Base-by-base conservation (phyloP, 2,329 filamentous ascomycete genomes). In the Cladophialophora immunda region DNA sequence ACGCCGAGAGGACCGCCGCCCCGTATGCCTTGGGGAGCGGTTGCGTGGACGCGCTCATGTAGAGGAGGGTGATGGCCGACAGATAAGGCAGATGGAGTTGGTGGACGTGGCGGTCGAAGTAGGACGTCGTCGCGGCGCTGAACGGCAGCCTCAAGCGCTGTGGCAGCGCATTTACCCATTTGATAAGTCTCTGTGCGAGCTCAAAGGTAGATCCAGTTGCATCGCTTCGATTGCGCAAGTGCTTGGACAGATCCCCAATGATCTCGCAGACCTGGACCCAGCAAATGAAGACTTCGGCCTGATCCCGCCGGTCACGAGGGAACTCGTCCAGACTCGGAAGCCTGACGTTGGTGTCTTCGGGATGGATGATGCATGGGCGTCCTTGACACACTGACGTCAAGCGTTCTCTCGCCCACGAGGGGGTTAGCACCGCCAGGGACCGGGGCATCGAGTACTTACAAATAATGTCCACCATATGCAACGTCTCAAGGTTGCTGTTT, bases 391-490 rank as follows among this genome's bases (percentile, higher is more conserved):
- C 70, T 1, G 80, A 77, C 0, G 81, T 82, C 1, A 80, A 69
- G 0, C 78, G 75, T 68, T 81, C 79, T 27, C 79, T 74, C 22
- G 45, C 17, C 45, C 11, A 41, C 30, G 17, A 47, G 30, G 7
- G 53, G 22, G 27, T 58, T 29, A 53, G 45, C 25, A 25, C 17
- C n/a, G 34, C 17, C 4, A 22, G 50, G 22, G 34, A 56, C 5
- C 4, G 15, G 29, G 30, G 17, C 22, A 30, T 11, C 34, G 9
- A 58, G 22, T 13, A 61, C 56, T 63, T 54, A 59, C 64, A 70
- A 81, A 81, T n/a, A 75, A 75, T 1, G 79, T 81, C 79, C 79
- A 81, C 79, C 79, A 81, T 47, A 81, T 79, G 19, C 78, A 72
- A 7, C 78, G 74, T 8, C 79, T 73, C 1, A 80, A 63, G 25